Evolutionary conservation across 164 flowering plant genomes (phyloP).

Genomic region (Stephania cephalantha): DNA sequence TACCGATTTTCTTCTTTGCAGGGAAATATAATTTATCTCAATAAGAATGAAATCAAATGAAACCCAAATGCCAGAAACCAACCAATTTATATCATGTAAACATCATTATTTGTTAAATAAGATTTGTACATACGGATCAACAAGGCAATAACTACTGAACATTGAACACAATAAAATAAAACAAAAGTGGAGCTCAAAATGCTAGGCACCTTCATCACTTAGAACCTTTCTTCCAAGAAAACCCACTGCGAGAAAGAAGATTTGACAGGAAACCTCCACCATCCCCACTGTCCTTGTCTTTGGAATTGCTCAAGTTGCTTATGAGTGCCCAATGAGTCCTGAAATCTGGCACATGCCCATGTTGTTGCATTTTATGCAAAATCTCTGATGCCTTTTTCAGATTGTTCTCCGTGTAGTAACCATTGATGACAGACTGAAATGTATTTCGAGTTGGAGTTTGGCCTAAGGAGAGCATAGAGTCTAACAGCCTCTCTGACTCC

Average conservation of each 20-base stretch:
- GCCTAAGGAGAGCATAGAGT: slow-evolving; percentile 41
- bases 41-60: no score
- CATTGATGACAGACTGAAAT: slow-evolving; percentile 45
- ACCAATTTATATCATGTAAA: no score
- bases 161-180: neutral
- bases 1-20: no score
- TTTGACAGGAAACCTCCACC: slow-evolving; percentile 56
- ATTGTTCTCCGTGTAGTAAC: slow-evolving; percentile 42
- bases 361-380: slow-evolving; percentile 57
- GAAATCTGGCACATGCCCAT: slow-evolving; percentile 71
- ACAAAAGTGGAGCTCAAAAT: neutral
- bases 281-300: slow-evolving; percentile 23
- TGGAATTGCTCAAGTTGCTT: slow-evolving; percentile 46
- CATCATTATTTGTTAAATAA: no score
- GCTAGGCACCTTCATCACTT: slow-evolving; percentile 2
- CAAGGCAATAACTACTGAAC: neutral
- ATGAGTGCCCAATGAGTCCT: slow-evolving; percentile 86
- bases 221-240: slow-evolving; percentile 25
- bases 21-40: no score
- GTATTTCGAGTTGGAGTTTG: slow-evolving; percentile 48
- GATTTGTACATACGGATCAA: neutral
- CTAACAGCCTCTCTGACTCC: slow-evolving; percentile 54
- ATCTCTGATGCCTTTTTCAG: slow-evolving; percentile 52
- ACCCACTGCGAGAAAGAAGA: slow-evolving; percentile 67
- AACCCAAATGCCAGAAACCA: no score